phyloP scores from a whole-genome alignment of 2,329 filamentous ascomycete genomes.

The Lachnellula arida region DNA sequence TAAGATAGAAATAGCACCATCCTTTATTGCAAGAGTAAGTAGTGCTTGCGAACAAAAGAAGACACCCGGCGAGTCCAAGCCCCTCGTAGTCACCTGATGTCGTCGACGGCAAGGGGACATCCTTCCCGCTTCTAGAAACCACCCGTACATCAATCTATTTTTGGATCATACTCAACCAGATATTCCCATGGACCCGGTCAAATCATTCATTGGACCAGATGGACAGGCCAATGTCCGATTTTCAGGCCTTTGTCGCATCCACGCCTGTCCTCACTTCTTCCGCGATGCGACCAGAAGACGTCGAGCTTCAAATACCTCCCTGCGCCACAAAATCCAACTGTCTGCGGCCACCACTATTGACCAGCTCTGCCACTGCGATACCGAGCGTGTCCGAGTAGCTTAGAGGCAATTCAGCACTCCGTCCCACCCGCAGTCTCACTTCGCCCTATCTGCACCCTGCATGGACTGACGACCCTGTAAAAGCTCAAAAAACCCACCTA shows the following conservation, averaged over 20 bases:
- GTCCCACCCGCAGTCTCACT: slow-evolving; percentile 12
- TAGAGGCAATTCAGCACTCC: slow-evolving; percentile 8
- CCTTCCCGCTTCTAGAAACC: not conserved
- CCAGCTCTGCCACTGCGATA: not conserved
- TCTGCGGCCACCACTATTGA: not conserved
- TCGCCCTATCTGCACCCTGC: slow-evolving; percentile 13
- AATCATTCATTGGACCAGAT: slow-evolving; percentile 9
- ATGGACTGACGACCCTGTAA: slow-evolving; percentile 21
- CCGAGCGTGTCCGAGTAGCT: slow-evolving; percentile 20
- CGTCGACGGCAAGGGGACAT: not conserved
- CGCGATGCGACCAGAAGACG: slow-evolving; percentile 2
- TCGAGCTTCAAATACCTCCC: not conserved
- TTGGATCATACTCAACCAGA: slow-evolving; percentile 1
- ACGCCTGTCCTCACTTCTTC: not conserved
- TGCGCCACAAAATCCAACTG: slow-evolving; percentile 1
- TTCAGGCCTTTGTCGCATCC: slow-evolving; percentile 10
- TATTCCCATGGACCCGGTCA: slow-evolving; percentile 4
- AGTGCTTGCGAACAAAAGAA: not conserved
- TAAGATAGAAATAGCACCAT: no score
- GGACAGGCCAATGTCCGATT: slow-evolving; percentile 3
- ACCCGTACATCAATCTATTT: slow-evolving; percentile 4
- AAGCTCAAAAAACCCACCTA: slow-evolving; percentile 17
- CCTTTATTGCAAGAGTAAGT: no score
- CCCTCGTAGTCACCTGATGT: not conserved
- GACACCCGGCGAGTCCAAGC: not conserved